Percentiles rank a stretch among this genome's conserved stretches.
Evolutionary conservation across 805 yeast species (phyloP).

Genomic region (Ogataea zsoltii): DNA sequence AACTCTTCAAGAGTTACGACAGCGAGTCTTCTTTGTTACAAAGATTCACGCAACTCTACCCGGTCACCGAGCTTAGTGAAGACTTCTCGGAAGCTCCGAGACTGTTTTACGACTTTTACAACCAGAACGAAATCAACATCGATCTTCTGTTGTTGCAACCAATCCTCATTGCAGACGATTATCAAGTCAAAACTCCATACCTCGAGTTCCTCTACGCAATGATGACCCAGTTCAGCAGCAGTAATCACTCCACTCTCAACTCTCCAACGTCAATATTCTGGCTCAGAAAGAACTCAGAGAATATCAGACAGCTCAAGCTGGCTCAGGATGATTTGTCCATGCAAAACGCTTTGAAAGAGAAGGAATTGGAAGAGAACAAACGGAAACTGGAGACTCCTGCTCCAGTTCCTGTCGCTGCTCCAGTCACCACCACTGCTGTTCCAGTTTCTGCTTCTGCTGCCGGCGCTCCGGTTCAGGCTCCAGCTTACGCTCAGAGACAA

Average conservation of each 20-base stretch:
- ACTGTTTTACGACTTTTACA: slow-evolving; percentile 65
- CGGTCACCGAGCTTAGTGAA: slow-evolving; percentile 30
- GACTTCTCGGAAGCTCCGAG: slow-evolving; percentile 52
- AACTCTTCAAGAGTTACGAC: slow-evolving; percentile 67
- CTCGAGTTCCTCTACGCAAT: slow-evolving; percentile 83
- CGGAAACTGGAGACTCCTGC: slow-evolving; percentile 27
- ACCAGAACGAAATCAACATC: slow-evolving; percentile 57
- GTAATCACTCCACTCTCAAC: slow-evolving; percentile 43
- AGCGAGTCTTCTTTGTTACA: slow-evolving; percentile 60
- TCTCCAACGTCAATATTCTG: slow-evolving; percentile 33
- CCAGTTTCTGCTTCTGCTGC: slow-evolving; percentile 4
- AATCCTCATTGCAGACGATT: slow-evolving; percentile 86
- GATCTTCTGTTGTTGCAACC: slow-evolving; percentile 84
- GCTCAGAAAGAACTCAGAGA: slow-evolving; percentile 35
- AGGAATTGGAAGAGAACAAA: slow-evolving; percentile 21
- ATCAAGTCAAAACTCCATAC: slow-evolving; percentile 83
- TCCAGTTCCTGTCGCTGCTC: too few species aligned
- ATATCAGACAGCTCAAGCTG: slow-evolving; percentile 28
- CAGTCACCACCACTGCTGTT: too few species aligned
- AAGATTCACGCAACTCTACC: slow-evolving; percentile 50
- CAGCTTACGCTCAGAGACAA: slow-evolving; percentile 20
- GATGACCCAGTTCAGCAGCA: slow-evolving; percentile 59
- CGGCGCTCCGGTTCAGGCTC: slow-evolving; percentile 20
- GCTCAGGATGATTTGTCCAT: slow-evolving; percentile 27
- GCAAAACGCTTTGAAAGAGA: slow-evolving; percentile 33